A percentile compares a stretch with the other conserved stretches of the same genome.
phyloP scores from a whole-genome alignment of 2,329 filamentous ascomycete genomes.

The Ophiocordyceps camponoti-saundersi region DNA sequence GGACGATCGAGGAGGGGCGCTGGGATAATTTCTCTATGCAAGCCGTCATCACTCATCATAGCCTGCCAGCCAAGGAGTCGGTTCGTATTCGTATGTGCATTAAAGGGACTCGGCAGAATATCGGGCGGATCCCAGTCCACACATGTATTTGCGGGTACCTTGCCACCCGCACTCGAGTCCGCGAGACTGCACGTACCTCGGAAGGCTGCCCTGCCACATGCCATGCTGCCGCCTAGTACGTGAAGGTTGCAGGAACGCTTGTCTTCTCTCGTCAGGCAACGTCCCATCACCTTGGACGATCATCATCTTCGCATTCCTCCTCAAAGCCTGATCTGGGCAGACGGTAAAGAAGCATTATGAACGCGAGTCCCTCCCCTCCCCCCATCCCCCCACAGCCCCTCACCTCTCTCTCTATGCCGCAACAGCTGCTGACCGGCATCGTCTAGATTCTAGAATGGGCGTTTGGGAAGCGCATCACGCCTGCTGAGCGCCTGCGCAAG shows the following conservation, averaged over 20 bases:
- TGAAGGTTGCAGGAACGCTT: neutral
- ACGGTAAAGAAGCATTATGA: conserved; percentile 26
- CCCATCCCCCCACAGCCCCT: neutral
- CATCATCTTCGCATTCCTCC: neutral
- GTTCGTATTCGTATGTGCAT: neutral
- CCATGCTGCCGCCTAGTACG: neutral
- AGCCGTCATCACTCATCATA: neutral
- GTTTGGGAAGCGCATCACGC: conserved; percentile 98
- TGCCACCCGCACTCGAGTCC: neutral
- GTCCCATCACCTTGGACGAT: neutral
- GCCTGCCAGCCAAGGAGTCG: neutral
- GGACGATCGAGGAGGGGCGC: neutral
- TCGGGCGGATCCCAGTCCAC: neutral
- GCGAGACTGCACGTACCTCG: neutral
- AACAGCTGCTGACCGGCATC: conserved; percentile 7
- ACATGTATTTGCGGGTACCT: neutral
- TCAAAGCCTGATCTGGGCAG: neutral
- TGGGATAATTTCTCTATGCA: neutral
- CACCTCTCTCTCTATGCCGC: conserved; percentile 2
- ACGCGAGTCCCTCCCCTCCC: conserved; percentile 23
- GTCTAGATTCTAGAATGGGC: conserved; percentile 90
- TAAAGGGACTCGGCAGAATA: neutral
- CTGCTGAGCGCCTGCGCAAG: conserved; percentile 76
- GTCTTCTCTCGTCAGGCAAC: neutral
- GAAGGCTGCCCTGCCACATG: neutral